These are phyloP conservation scores for Stellera chamaejasme DNA, from an alignment of 345 rosid genomes.

Conservation along the genomic window DNA sequence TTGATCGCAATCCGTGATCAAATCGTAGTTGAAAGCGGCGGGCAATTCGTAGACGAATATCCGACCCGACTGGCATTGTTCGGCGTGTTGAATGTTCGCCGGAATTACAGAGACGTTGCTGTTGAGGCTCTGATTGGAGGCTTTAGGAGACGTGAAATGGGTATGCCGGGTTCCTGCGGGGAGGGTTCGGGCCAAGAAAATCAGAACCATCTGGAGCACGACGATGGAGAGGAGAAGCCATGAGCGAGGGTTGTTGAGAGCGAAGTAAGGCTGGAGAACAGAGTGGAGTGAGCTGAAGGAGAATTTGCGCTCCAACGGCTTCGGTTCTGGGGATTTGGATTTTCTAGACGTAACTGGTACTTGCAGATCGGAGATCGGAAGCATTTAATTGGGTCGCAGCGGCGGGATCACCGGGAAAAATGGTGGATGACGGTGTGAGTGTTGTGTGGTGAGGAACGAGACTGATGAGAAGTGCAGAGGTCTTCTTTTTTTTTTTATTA, in stretches of 20 bases:
- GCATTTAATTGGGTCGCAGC: conserved; percentile 31
- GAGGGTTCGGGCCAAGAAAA: conserved; percentile 44
- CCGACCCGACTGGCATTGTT: conserved; percentile 46
- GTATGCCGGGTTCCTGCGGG: conserved; percentile 27
- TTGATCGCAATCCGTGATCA: conserved; percentile 53
- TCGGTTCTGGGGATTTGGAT: conserved; percentile 21
- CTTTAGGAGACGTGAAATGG: conserved; percentile 22
- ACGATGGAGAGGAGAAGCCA: conserved; percentile 55
- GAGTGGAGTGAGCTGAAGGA: conserved; percentile 31
- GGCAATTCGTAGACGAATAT: conserved; percentile 82
- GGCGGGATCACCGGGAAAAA: conserved; percentile 17
- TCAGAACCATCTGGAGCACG: conserved; percentile 50
- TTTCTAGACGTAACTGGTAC: conserved; percentile 24
- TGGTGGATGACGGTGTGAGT: conserved; percentile 2
- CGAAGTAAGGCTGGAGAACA: conserved; percentile 24
- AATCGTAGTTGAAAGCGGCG: conserved; percentile 49
- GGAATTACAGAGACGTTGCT: conserved; percentile 1
- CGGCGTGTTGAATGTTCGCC: conserved; percentile 6
- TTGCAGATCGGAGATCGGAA: conserved; percentile 19
- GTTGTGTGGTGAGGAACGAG: conserved; percentile 11
- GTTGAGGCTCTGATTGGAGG: conserved; percentile 11
- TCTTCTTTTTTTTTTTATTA: too few species aligned
- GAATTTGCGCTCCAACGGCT: conserved; percentile 27
- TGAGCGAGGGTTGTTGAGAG: conserved; percentile 37
- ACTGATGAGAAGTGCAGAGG: neutral